These are phyloP conservation scores for Solanum rostratum DNA, from an alignment of 257 asterid genomes.

Conservation along the genomic window DNA sequence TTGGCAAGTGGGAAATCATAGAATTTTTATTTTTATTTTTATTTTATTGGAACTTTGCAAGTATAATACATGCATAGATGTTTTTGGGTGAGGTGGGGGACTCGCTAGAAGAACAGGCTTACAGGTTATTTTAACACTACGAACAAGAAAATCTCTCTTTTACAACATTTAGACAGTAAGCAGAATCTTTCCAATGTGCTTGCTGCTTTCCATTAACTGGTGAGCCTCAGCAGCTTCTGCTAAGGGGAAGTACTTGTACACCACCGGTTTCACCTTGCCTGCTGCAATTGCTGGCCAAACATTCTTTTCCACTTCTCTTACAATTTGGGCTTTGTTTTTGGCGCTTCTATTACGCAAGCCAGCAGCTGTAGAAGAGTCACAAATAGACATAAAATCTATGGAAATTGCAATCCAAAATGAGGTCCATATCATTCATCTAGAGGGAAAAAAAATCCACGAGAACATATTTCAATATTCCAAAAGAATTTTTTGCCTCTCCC, in stretches of 20 bases:
- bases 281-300: conserved; percentile 87
- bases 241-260: conserved; percentile 49
- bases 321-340: conserved; percentile 75
- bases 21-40: too few species aligned
- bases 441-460: background rate
- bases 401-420: background rate
- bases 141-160: background rate
- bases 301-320: conserved; percentile 81
- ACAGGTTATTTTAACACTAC: background rate
- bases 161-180: conserved; percentile 24
- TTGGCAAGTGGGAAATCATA: background rate
- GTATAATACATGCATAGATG: background rate
- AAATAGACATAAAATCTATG: background rate
- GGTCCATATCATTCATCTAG: background rate
- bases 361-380: conserved; percentile 40
- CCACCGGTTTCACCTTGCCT: conserved; percentile 71
- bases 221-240: conserved; percentile 77
- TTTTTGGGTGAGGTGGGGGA: background rate
- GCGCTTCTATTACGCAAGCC: conserved; percentile 55
- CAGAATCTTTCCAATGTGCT: conserved; percentile 79
- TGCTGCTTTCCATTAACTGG: conserved; percentile 77
- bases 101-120: background rate
- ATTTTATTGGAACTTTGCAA: background rate
- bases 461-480: background rate
- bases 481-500: background rate